Percentiles rank a stretch among this genome's conserved stretches.
Conservation (phyloP, 2,329 filamentous ascomycete species). For the Sphaerulina vaccinii region DNA sequence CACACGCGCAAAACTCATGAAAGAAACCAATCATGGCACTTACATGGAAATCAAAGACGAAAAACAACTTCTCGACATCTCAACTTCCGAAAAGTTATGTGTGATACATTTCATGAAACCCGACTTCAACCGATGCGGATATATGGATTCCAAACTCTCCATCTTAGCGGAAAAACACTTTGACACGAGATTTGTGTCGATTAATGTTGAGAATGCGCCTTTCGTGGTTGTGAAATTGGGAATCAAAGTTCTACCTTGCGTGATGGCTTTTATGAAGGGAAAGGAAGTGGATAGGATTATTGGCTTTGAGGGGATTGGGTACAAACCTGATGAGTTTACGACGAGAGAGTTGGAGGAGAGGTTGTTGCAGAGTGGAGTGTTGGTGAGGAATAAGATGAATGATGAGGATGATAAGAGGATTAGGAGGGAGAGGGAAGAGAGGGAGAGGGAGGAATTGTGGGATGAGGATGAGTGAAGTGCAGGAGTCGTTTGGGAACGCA, state of each 20-base stretch:
- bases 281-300: slow-evolving; percentile 56
- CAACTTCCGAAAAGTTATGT: slow-evolving; percentile 57
- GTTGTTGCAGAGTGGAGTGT: slow-evolving; percentile 51
- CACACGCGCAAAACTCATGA: slow-evolving; percentile 51
- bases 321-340: slow-evolving; percentile 54
- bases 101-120: slow-evolving; percentile 65
- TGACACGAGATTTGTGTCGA: slow-evolving; percentile 57
- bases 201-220: slow-evolving; percentile 60
- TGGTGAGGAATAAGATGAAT: slow-evolving; percentile 53
- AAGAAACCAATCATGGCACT: slow-evolving; percentile 44
- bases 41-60: slow-evolving; percentile 59
- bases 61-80: slow-evolving; percentile 59
- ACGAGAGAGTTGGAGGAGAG: slow-evolving; percentile 55
- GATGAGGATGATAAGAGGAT: slow-evolving; percentile 42
- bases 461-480: slow-evolving; percentile 46
- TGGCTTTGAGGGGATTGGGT: slow-evolving; percentile 59
- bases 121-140: slow-evolving; percentile 60
- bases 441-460: slow-evolving; percentile 42
- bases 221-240: slow-evolving; percentile 59
- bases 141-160: slow-evolving; percentile 61
- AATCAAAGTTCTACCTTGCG: slow-evolving; percentile 58
- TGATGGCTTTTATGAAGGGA: slow-evolving; percentile 58
- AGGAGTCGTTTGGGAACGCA: too few relatives aligned
- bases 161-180: slow-evolving; percentile 57
- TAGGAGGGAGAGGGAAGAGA: slow-evolving; percentile 33